Conservation (phyloP, 139 green algal genomes). For the Picochlorum costavermella region DNA sequence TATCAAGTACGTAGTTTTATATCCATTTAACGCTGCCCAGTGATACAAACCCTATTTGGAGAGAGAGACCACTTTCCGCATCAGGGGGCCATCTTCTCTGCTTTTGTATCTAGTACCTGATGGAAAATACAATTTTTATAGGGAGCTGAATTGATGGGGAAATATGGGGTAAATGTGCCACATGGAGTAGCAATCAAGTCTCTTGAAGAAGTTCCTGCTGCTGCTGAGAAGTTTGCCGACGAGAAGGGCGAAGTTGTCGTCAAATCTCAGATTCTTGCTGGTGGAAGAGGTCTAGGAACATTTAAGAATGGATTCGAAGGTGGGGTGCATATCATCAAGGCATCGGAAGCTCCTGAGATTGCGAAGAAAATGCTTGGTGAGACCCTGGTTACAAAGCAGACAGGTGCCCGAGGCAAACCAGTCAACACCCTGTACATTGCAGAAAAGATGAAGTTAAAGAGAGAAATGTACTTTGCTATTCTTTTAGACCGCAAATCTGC, state of each 20-base stretch:
- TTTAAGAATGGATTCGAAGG: constrained; percentile 95
- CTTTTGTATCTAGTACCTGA: background rate
- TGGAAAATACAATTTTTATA: constrained; percentile 26
- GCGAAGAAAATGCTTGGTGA: constrained; percentile 76
- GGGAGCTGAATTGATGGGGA: constrained; percentile 88
- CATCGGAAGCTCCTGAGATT: constrained; percentile 53
- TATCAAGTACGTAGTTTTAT: constrained; percentile 65
- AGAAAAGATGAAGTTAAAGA: constrained; percentile 83
- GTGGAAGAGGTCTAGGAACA: constrained; percentile 82
- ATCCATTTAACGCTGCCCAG: no score
- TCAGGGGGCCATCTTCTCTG: background rate
- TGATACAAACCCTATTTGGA: no score
- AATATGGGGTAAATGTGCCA: constrained; percentile 91
- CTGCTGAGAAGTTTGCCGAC: constrained; percentile 64
- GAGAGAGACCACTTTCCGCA: no score
- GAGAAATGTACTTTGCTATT: constrained; percentile 99
- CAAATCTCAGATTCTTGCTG: constrained; percentile 94
- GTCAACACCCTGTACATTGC: constrained; percentile 92
- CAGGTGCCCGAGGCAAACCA: constrained; percentile 78
- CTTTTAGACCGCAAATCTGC: constrained; percentile 78
- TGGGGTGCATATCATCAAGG: constrained; percentile 88
- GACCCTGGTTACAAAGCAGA: constrained; percentile 88
- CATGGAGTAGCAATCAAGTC: constrained; percentile 63
- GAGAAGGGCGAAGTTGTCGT: constrained; percentile 83
- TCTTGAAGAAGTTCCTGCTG: constrained; percentile 61